These are phyloP conservation scores for Pseudogymnoascus sp. DNA, from an alignment of 2,329 filamentous ascomycete species.

Conservation along the genomic window DNA sequence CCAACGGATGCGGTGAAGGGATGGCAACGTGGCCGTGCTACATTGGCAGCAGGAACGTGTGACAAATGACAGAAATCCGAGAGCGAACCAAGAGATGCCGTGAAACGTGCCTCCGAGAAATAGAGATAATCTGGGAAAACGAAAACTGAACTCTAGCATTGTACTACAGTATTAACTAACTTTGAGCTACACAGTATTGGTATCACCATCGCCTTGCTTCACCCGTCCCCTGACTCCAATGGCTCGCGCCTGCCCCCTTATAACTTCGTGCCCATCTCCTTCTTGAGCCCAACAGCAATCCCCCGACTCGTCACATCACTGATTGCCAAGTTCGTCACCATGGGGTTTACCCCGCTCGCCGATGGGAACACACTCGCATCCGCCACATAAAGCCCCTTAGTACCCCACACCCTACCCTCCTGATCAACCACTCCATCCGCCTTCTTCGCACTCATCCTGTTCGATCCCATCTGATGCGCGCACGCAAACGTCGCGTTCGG, in stretches of 20 bases:
- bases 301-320: slow-evolving; percentile 56
- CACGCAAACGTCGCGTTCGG: slow-evolving; percentile 51
- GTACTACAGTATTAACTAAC: slow-evolving; percentile 7
- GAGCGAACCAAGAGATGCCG: neutral
- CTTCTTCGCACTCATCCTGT: slow-evolving; percentile 53
- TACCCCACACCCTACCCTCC: slow-evolving; percentile 57
- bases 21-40: too few relatives aligned
- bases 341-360: slow-evolving; percentile 73
- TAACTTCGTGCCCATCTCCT: slow-evolving; percentile 3
- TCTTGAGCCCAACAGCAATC: slow-evolving; percentile 41
- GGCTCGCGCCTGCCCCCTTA: slow-evolving; percentile 1
- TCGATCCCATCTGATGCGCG: slow-evolving; percentile 78
- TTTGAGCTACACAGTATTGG: slow-evolving; percentile 3
- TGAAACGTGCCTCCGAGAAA: neutral
- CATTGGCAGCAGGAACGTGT: neutral
- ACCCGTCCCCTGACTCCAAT: neutral
- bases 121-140: neutral
- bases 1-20: too few relatives aligned
- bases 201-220: neutral
- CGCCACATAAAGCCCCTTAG: slow-evolving; percentile 57
- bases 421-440: slow-evolving; percentile 51
- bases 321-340: slow-evolving; percentile 70
- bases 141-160: neutral
- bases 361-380: slow-evolving; percentile 71
- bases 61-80: neutral